These are phyloP conservation scores for Diplodia corticola DNA, from an alignment of 2,329 filamentous ascomycete species.

Conservation along the genomic window DNA sequence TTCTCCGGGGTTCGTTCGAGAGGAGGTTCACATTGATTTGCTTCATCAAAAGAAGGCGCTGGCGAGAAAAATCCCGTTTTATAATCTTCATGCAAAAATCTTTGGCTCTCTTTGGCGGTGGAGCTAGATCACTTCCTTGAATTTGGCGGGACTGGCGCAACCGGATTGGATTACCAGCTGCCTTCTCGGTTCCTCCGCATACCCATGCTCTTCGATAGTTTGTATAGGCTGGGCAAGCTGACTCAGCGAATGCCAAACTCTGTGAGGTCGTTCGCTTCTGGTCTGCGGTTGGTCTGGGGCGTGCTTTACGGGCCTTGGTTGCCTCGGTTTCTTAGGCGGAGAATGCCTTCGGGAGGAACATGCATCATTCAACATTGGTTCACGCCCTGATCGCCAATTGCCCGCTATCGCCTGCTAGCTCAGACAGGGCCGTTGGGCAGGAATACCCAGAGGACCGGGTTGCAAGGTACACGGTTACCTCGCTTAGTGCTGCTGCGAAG, in stretches of 20 bases:
- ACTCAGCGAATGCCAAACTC: neutral
- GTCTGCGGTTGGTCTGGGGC: neutral
- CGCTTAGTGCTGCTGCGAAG: neutral
- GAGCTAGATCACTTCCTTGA: slow-evolving; percentile 7
- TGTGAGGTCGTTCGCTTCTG: neutral
- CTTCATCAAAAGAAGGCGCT: neutral
- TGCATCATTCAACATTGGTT: no score
- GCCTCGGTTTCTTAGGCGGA: neutral
- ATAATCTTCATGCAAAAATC: neutral
- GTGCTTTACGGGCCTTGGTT: neutral
- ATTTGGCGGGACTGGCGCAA: neutral
- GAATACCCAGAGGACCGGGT: no score
- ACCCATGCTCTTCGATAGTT: slow-evolving; percentile 13
- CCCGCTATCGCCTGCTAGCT: no score
- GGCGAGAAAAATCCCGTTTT: neutral
- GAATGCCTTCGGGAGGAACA: no score
- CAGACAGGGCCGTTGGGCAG: no score
- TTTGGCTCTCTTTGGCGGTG: neutral
- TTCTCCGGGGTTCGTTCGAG: neutral
- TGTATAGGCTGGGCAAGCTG: slow-evolving; percentile 11
- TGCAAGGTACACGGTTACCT: no score
- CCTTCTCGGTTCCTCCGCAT: slow-evolving; percentile 17
- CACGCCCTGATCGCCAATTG: no score
- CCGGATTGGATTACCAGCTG: neutral
- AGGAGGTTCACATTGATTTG: neutral